Percentiles rank a stretch among this genome's conserved stretches.
Evolutionary conservation across 2,329 filamentous ascomycete genomes (phyloP).

Genomic region (Pestalotiopsis sp.): DNA sequence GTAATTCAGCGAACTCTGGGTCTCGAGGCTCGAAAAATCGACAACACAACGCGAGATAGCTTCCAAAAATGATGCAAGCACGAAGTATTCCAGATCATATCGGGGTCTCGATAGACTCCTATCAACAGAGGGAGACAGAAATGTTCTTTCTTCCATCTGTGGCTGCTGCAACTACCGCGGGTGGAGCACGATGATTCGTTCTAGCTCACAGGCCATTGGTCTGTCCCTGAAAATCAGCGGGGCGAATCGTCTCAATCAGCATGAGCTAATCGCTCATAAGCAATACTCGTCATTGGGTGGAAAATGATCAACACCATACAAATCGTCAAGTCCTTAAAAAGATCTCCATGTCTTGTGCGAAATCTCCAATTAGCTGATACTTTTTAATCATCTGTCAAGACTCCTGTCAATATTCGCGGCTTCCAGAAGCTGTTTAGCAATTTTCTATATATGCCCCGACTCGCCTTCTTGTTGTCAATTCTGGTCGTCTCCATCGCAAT

Average conservation of each 20-base stretch:
- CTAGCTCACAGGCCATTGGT: neutral
- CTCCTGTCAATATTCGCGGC: constrained; percentile 13
- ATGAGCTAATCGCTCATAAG: constrained; percentile 31
- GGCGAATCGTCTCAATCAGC: constrained; percentile 22
- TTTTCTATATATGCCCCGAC: constrained; percentile 35
- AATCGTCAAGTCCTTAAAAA: constrained; percentile 12
- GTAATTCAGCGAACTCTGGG: too few relatives aligned
- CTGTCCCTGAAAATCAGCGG: neutral
- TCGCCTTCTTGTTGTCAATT: constrained; percentile 26
- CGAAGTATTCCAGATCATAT: too few relatives aligned
- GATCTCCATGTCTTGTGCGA: neutral
- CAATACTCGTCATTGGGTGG: constrained; percentile 15
- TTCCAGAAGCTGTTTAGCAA: constrained; percentile 17
- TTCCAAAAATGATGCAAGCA: too few relatives aligned
- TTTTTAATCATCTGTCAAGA: constrained; percentile 20
- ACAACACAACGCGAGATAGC: too few relatives aligned
- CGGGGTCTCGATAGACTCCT: too few relatives aligned
- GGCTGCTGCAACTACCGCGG: too few relatives aligned
- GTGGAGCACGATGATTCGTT: neutral
- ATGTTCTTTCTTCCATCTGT: too few relatives aligned
- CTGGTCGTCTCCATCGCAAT: constrained; percentile 31
- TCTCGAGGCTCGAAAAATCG: too few relatives aligned
- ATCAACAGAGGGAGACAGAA: too few relatives aligned
- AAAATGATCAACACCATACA: constrained; percentile 11
- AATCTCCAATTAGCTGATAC: constrained; percentile 16